Evolutionary conservation across 2,329 filamentous ascomycete genomes (phyloP).

Genomic region (Claviceps pazoutovae): DNA sequence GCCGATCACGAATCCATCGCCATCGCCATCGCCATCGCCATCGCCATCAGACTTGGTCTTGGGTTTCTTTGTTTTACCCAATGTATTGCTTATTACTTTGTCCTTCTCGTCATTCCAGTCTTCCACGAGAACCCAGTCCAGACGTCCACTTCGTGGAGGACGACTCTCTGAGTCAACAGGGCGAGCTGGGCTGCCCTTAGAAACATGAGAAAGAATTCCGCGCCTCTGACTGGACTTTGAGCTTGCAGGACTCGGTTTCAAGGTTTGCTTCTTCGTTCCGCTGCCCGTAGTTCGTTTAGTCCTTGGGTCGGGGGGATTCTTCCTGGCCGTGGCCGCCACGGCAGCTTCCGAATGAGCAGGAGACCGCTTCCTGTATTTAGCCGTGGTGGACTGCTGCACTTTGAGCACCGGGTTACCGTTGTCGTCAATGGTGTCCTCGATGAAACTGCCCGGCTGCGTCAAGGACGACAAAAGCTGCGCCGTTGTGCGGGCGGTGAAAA

Average conservation of each 20-base stretch:
- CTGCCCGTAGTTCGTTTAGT: slow-evolving; percentile 14
- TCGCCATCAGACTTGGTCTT: slow-evolving; percentile 9
- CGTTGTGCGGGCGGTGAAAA: slow-evolving; percentile 91
- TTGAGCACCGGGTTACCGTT: slow-evolving; percentile 43
- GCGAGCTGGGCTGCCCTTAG: slow-evolving; percentile 14
- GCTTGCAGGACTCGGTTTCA: slow-evolving; percentile 11
- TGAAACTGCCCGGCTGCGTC: slow-evolving; percentile 54
- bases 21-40: too few relatives aligned
- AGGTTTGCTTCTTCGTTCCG: slow-evolving; percentile 10
- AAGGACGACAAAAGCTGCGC: slow-evolving; percentile 84
- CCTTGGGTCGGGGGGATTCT: slow-evolving; percentile 13
- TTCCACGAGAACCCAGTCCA: slow-evolving; percentile 59
- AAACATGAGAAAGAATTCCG: background rate
- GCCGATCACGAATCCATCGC: slow-evolving; percentile 60
- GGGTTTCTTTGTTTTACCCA: slow-evolving; percentile 13
- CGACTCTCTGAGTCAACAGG: slow-evolving; percentile 39
- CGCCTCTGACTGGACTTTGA: slow-evolving; percentile 1
- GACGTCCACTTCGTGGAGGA: slow-evolving; percentile 57
- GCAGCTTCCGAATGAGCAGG: slow-evolving; percentile 17
- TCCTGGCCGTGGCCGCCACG: slow-evolving; percentile 13
- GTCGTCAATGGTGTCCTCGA: slow-evolving; percentile 45
- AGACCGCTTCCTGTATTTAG: slow-evolving; percentile 17
- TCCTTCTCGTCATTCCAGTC: slow-evolving; percentile 48
- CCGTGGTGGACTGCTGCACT: slow-evolving; percentile 34
- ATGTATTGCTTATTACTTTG: slow-evolving; percentile 26